A percentile compares a stretch with the other conserved stretches of the same genome.
phyloP scores from a whole-genome alignment of 2,329 filamentous ascomycete genomes.

The Blastomyces emzantsi region DNA sequence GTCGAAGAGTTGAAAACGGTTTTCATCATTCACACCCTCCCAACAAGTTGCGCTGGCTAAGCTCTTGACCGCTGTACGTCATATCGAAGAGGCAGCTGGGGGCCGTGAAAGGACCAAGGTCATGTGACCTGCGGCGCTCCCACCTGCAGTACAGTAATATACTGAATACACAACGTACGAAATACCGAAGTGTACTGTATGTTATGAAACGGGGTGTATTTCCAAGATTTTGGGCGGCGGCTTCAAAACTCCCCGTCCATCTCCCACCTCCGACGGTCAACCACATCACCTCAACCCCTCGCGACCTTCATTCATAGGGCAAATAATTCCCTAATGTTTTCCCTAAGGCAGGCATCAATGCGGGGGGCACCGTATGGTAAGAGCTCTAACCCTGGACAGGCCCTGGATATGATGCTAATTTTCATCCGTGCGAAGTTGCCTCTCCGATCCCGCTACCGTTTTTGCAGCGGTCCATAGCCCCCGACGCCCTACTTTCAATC shows the following conservation, averaged over 20 bases:
- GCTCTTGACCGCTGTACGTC: neutral
- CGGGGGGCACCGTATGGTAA: slow-evolving; percentile 3
- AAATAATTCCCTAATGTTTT: neutral
- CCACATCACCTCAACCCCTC: neutral
- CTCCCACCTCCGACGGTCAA: neutral
- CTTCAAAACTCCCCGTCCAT: neutral
- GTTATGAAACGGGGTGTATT: too few relatives aligned
- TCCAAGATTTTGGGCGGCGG: neutral
- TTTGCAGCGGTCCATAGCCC: neutral
- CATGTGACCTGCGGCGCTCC: too few relatives aligned
- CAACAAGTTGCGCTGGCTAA: neutral
- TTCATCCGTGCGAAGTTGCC: neutral
- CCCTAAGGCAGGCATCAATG: neutral
- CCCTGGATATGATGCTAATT: neutral
- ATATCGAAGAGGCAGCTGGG: too few relatives aligned
- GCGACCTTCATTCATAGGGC: neutral
- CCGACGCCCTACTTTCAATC: neutral
- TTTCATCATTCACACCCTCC: neutral
- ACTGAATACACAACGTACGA: too few relatives aligned
- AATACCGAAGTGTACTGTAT: too few relatives aligned
- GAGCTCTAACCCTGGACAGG: neutral
- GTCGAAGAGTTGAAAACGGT: neutral
- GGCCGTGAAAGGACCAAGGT: too few relatives aligned
- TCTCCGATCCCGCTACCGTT: neutral
- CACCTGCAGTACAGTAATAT: too few relatives aligned